Conservation (phyloP, 148 eudicot species). For the Heliamphora exappendiculata region DNA sequence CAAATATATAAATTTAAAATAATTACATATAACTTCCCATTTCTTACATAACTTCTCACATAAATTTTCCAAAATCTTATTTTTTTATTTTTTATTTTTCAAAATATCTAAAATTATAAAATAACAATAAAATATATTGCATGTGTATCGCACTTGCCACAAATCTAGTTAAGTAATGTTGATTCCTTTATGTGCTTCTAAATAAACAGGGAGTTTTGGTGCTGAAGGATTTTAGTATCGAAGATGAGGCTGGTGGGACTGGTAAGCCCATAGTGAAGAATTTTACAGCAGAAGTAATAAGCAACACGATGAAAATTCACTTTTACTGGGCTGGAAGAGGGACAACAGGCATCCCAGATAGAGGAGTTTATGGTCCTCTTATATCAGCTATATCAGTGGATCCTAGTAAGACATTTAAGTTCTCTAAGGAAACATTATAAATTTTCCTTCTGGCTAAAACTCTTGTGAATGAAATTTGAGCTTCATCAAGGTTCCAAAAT, state of each 20-base stretch:
- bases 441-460: background rate
- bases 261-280: constrained; percentile 35
- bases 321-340: constrained; percentile 62
- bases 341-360: constrained; percentile 45
- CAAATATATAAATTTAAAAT: no score
- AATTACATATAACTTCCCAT: no score
- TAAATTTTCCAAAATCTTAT: no score
- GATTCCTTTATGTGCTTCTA: background rate
- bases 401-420: constrained; percentile 31
- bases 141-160: no score
- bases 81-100: no score
- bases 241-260: constrained; percentile 45
- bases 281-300: constrained; percentile 29
- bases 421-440: background rate
- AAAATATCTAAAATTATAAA: no score
- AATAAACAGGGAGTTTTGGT: constrained; percentile 32
- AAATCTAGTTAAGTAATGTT: no score
- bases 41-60: no score
- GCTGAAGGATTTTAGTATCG: constrained; percentile 50
- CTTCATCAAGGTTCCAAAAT: background rate
- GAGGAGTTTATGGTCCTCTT: constrained; percentile 57
- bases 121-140: no score
- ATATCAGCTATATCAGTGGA: constrained; percentile 55
- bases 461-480: background rate
- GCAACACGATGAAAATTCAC: constrained; percentile 45